A percentile compares a stretch with the other conserved stretches of the same genome.
Conservation (phyloP, 2,329 filamentous ascomycete species). For the Botryotinia globosa region DNA sequence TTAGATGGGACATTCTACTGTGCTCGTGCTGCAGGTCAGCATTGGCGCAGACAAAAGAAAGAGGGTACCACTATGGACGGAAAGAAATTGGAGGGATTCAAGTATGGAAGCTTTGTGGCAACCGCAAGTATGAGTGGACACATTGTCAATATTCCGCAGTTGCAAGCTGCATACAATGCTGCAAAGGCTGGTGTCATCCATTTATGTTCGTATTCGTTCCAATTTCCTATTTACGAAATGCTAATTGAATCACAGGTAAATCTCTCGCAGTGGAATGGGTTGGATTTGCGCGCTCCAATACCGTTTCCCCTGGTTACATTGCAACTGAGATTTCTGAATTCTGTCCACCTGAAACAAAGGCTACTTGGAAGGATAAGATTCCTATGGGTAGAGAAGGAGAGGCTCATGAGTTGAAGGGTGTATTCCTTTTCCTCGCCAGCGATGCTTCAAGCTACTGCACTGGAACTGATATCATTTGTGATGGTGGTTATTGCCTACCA, state of each 20-base stretch:
- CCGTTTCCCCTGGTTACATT: constrained; percentile 73
- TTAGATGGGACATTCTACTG: constrained; percentile 77
- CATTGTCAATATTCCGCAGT: constrained; percentile 73
- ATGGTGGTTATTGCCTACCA: constrained; percentile 40
- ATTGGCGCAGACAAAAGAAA: constrained; percentile 68
- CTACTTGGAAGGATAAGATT: constrained; percentile 73
- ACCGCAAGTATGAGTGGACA: constrained; percentile 78
- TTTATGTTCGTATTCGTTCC: constrained; percentile 46
- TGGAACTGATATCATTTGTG: constrained; percentile 68
- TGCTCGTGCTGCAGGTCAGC: constrained; percentile 64
- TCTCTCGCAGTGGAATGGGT: constrained; percentile 75
- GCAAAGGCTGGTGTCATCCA: constrained; percentile 65
- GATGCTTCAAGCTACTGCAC: constrained; percentile 84
- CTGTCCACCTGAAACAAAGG: constrained; percentile 62
- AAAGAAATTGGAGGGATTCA: constrained; percentile 57
- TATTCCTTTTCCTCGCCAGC: constrained; percentile 76
- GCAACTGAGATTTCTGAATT: constrained; percentile 69
- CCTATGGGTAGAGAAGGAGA: constrained; percentile 76
- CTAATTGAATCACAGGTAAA: constrained; percentile 48
- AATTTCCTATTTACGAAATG: background rate
- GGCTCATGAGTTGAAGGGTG: constrained; percentile 74
- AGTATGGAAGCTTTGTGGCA: constrained; percentile 68
- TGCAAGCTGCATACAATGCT: constrained; percentile 71
- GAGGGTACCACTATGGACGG: constrained; percentile 63
- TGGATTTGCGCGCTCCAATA: constrained; percentile 69